Base-by-base conservation (phyloP, 2,329 filamentous ascomycete species). In the Elsinoe perseae region DNA sequence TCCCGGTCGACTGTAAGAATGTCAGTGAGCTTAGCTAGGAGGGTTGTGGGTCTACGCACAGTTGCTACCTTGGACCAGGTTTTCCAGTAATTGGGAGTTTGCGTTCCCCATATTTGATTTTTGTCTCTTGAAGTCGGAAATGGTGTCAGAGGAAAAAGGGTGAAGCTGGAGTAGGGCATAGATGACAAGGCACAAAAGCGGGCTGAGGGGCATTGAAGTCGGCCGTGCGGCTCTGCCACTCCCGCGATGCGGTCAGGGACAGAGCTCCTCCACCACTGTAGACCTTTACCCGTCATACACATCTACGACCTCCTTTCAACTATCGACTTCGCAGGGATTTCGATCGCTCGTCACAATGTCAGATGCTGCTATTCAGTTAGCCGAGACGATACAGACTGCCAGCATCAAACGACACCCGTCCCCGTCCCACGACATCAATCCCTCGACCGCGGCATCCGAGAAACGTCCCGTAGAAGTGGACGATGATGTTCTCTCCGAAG, bases 61-160 rank as follows among this genome's bases (percentile, higher is more conserved):
- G 78, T 98, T 98, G 65, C 91, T 93, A 66, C 87, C 89, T 69
- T 95, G 88, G 71, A 96, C 91, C 67, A 98, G 96, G 75, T 87
- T 93, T 75, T 97, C 92, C 73, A 97, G 80, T 70, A 97, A 85
- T 64, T 82, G 78, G 14, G 79, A 79, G 63, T 80, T 80, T 60
- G 80, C 77, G 63, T 78, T 77, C 43, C 76, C 76, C 76, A 79
- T 79, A 53, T 14, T 43, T 50, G 55, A 28, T 42, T n/a, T 16
- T n/a, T 36, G 48, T 52, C 48, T 52, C 48, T 52, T 52, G 48
- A 32, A 32, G 52, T 54, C 52, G 52, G 52, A 34, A 54, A 54
- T 43, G 52, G 52, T 54, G 34, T 30, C 27, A 32, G 44, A 18
- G 28, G 48, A 30, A 36, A n/a, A n/a, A 52, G 7, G 30, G 10